Evolutionary conservation across 208 protist species (phyloP).

Genomic region (Leishmania guyanensis): DNA sequence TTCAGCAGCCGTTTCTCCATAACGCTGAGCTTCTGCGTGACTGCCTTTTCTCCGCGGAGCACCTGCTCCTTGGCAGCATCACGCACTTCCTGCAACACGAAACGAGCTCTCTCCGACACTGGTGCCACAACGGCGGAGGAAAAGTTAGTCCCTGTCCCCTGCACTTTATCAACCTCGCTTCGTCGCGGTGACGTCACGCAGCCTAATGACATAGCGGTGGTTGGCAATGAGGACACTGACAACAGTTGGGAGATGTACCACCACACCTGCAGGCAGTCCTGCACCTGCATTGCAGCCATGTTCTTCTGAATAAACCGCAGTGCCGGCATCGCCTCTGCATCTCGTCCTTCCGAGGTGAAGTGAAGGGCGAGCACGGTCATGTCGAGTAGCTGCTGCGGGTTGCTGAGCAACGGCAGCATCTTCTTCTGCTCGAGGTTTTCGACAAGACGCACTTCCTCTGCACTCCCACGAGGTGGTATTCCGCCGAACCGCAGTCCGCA

Average conservation of each 20-base stretch:
- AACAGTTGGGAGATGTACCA: conserved; percentile 31
- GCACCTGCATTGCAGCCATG: conserved; percentile 42
- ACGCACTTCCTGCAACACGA: conserved; percentile 24
- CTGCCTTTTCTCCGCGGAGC: conserved; percentile 15
- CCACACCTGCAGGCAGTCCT: conserved; percentile 56
- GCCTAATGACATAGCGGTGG: not conserved
- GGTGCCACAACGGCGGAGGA: not conserved
- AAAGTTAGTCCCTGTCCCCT: not conserved
- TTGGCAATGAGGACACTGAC: not conserved
- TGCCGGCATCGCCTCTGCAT: conserved; percentile 13
- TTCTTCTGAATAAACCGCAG: conserved; percentile 45
- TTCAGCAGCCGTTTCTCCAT: conserved; percentile 30
- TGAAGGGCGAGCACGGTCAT: conserved; percentile 37
- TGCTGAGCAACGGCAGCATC: conserved; percentile 39
- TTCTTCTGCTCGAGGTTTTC: conserved; percentile 40
- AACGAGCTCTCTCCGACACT: conserved; percentile 20
- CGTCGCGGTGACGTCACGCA: not conserved
- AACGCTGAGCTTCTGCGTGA: conserved; percentile 31
- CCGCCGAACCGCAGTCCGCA: conserved; percentile 35
- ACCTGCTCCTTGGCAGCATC: conserved; percentile 27
- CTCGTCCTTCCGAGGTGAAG: conserved; percentile 14
- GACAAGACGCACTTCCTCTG: conserved; percentile 26
- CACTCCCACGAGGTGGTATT: conserved; percentile 23
- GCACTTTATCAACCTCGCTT: not conserved
- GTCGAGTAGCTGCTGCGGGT: conserved; percentile 51